These are phyloP conservation scores for Larix kaempferi DNA, from an alignment of 75 land plant genomes.

Conservation along the genomic window DNA sequence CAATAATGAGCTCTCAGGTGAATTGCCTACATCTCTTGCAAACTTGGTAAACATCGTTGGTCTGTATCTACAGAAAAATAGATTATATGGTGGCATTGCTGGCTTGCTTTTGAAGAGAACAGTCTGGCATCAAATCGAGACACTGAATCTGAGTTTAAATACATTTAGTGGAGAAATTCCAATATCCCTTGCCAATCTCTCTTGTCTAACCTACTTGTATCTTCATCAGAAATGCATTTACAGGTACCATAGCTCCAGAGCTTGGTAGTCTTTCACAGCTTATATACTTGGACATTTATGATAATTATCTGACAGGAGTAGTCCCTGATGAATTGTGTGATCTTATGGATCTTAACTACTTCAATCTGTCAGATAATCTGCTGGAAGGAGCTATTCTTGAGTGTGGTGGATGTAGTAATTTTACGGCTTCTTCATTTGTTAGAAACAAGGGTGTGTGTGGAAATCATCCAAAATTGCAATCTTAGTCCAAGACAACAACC, in stretches of 20 bases:
- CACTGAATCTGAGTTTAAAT: no score
- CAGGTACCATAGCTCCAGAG: slow-evolving; percentile 17
- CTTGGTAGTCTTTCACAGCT: slow-evolving; percentile 12
- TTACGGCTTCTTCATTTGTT: neutral
- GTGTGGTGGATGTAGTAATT: slow-evolving; percentile 9
- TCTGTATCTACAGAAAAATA: no score
- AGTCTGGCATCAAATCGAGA: no score
- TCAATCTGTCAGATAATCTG: slow-evolving; percentile 18
- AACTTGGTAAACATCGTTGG: no score
- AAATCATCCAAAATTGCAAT: neutral
- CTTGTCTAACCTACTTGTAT: no score
- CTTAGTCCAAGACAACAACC: neutral
- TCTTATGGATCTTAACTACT: slow-evolving; percentile 7
- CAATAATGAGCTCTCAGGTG: no score
- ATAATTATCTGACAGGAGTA: slow-evolving; percentile 12
- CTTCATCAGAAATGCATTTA: slow-evolving; percentile 16
- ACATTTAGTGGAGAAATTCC: no score
- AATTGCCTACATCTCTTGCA: no score
- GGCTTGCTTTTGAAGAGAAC: no score
- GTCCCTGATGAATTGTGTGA: slow-evolving; percentile 18
- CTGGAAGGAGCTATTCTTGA: slow-evolving; percentile 21
- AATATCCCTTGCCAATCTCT: no score
- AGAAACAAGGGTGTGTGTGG: neutral
- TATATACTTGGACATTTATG: slow-evolving; percentile 15
- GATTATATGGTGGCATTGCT: no score